Base-by-base conservation (phyloP, 2,329 filamentous ascomycete genomes). In the Penicillium sp. region DNA sequence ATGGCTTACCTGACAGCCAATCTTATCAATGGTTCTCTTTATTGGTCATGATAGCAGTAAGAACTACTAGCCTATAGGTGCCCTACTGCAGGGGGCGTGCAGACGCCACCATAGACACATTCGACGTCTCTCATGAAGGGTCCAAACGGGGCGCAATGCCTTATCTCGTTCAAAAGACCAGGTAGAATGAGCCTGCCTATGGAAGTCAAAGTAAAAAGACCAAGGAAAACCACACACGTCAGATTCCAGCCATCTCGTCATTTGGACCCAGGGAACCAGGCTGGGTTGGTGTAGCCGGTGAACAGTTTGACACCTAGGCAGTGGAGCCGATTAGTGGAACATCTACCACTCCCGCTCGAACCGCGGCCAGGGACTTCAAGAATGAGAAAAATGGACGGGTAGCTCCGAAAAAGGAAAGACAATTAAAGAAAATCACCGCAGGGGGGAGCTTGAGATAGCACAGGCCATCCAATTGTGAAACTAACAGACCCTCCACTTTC, bases 271-370 rank as follows among this genome's bases (percentile, higher is more conserved):
- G 9, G n/a, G 35, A 31, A 43, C n/a, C 35, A 42, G 42, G 11
- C 21, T 53, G 27, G 47, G 37, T 49, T 47, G 42, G 35, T 58
- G 33, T 59, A 53, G 43, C 59, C 61, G 61, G 59, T 63, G 61
- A 63, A 42, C 47, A 57, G 27, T 55, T 55, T 62, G 60, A 62
- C 60, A 58, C 54, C 29, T 53, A 3, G 5, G 19, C 26, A 23
- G 60, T 62, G 57, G 60, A 45, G 31, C 50, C 29, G 29, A 51
- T 26, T 31, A 54, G 57, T 39, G 54, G 60, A 55, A 54, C 54
- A 27, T 26, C 23, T 37, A 25, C 37, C 50, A 45, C 19, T 57
- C 51, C 58, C 58, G 50, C 54, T 60, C 10, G 47, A 54, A 48
- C 54, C 47, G 54, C 54, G 37, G 44, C 33, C 33, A 44, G 43